Base-by-base conservation (phyloP, 768 basidiomycete genomes). In the Kwoniella pini region DNA sequence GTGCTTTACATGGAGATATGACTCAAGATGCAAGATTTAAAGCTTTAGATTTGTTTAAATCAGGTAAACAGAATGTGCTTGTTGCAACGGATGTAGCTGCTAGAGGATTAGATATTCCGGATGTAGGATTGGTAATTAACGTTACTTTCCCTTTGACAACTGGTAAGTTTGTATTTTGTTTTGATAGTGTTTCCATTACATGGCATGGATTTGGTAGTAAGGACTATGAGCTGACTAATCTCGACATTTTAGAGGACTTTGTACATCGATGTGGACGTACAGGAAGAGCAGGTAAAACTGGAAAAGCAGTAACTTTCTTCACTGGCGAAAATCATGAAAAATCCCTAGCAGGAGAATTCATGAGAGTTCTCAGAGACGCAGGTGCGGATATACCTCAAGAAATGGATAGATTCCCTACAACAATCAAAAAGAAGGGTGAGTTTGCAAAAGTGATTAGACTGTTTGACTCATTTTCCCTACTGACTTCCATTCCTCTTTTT, bases 31-130 rank as follows among this genome's bases (percentile, higher is more conserved):
- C 88, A 48, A 84, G 96, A 4, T 86, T 92, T 81, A 87, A 88
- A 44, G 87, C 92, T 11, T 81, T 98, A 21, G 88, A 92, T 38
- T 85, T 84, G 54, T 99, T 99, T 82, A 87, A 92, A 77, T 84
- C 82, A 30, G 95, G 94, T 2, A 83, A 82, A 51, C 88, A 86
- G 6, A 85, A 87, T 40, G 74, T 98, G 26, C 82, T 98, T 64
- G 95, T 99, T 51, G 96, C 96, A 9, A 99, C 91, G 22, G 96
- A 99, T 76, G 96, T 99, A 9, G 96, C 96, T 5, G 93, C 96
- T 45, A 86, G 96, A 54, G 96, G 96, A 9, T 81, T 99, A 65
- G 96, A 99, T 81, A 98, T 99, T 70, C 94, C 96, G 1, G 88
- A 95, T 74, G 96, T 99, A 28, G 89, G 86, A 24, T 84, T 88